A percentile compares a stretch with the other conserved stretches of the same genome.
phyloP scores from a whole-genome alignment of 345 rosid species.

The Eucalyptus leucophloia region DNA sequence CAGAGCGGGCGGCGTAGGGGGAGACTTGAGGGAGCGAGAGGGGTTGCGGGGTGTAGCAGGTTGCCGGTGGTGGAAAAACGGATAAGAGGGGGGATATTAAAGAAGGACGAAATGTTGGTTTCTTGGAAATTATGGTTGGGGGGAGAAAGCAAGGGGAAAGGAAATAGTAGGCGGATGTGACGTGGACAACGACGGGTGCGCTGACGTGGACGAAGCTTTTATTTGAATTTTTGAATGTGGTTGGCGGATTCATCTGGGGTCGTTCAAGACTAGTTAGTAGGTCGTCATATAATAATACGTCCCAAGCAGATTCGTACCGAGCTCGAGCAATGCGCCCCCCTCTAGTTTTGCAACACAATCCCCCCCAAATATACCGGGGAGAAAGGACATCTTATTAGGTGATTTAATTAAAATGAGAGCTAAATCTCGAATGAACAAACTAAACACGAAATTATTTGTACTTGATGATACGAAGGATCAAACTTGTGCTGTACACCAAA shows the following conservation, averaged over 20 bases:
- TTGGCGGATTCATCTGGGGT: background rate
- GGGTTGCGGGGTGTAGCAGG: background rate
- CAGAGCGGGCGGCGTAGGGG: background rate
- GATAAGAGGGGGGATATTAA: background rate
- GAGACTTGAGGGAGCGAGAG: background rate
- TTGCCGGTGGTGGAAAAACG: background rate
- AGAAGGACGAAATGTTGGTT: background rate
- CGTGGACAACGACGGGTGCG: background rate
- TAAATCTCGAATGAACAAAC: accelerated
- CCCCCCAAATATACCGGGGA: background rate
- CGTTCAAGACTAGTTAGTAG: background rate
- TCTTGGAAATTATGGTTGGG: background rate
- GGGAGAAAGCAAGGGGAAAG: background rate
- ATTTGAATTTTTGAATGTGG: background rate
- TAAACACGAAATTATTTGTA: accelerated
- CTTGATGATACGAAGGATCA: accelerated
- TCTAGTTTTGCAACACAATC: background rate
- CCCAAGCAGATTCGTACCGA: background rate
- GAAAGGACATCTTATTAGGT: background rate
- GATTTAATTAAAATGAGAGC: background rate
- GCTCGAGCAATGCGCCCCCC: background rate
- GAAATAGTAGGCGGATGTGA: background rate
- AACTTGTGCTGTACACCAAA: background rate
- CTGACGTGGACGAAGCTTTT: background rate
- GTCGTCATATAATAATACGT: background rate